phyloP scores from a whole-genome alignment of 2,329 filamentous ascomycete species.

The Pochonia chlamydosporia region DNA sequence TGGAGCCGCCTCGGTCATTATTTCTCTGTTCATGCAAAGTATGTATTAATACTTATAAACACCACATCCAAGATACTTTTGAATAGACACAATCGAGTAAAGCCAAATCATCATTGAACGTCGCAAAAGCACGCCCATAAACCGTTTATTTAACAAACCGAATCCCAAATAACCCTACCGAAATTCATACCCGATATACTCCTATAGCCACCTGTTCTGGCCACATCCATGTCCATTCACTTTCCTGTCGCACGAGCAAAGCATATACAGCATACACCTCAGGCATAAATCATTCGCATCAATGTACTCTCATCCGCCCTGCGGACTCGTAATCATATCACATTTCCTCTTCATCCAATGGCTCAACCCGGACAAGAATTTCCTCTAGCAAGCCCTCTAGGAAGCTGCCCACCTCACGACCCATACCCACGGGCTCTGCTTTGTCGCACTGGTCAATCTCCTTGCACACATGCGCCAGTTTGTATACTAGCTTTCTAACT shows the following conservation, averaged over 20 bases:
- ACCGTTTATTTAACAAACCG: neutral
- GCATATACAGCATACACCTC: no score
- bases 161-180: neutral
- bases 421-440: constrained; percentile 86
- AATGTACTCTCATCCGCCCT: neutral
- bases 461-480: constrained; percentile 75
- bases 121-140: neutral
- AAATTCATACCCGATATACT: neutral
- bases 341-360: constrained; percentile 66
- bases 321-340: constrained; percentile 10
- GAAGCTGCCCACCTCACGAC: constrained; percentile 80
- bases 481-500: constrained; percentile 73
- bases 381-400: constrained; percentile 91
- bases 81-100: no score
- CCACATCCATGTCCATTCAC: neutral
- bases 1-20: no score
- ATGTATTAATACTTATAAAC: no score
- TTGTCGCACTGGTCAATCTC: constrained; percentile 89
- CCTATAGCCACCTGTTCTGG: no score
- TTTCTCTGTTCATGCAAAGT: no score
- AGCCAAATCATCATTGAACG: no score
- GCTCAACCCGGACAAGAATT: constrained; percentile 85
- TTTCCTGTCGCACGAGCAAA: neutral
- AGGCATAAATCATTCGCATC: neutral
- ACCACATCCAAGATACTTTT: no score